These are phyloP conservation scores for Cladosporium sp. DNA, from an alignment of 2,329 filamentous ascomycete genomes.

Conservation along the genomic window DNA sequence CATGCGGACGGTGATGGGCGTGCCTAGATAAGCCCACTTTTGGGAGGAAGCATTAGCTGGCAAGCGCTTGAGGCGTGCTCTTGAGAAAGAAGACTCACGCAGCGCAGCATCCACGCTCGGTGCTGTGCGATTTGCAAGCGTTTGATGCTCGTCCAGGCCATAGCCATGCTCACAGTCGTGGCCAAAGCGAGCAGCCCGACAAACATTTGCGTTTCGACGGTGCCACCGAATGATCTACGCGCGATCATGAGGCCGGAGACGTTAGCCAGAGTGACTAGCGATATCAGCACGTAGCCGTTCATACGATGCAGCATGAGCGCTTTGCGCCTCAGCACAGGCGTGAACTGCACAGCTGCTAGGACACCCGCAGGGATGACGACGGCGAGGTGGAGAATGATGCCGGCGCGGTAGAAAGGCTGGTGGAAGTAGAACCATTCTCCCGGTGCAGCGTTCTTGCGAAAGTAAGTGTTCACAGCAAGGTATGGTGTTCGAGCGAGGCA, in stretches of 20 bases:
- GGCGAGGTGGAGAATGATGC: slow-evolving; percentile 47
- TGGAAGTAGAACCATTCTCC: slow-evolving; percentile 48
- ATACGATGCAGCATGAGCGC: slow-evolving; percentile 59
- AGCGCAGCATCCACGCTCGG: slow-evolving; percentile 63
- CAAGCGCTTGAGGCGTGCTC: background rate
- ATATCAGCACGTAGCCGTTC: slow-evolving; percentile 58
- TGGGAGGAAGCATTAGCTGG: background rate
- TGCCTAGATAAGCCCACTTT: slow-evolving; percentile 31
- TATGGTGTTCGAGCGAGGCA: slow-evolving; percentile 51
- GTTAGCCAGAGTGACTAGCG: slow-evolving; percentile 51
- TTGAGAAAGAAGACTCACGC: slow-evolving; percentile 27
- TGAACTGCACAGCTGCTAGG: slow-evolving; percentile 47
- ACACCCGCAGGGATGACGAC: slow-evolving; percentile 43
- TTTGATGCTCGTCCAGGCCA: slow-evolving; percentile 61
- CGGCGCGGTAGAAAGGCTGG: slow-evolving; percentile 38
- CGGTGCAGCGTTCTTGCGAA: slow-evolving; percentile 35
- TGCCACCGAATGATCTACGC: slow-evolving; percentile 57
- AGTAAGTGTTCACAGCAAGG: slow-evolving; percentile 46
- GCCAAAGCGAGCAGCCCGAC: slow-evolving; percentile 50
- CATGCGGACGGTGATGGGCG: slow-evolving; percentile 56
- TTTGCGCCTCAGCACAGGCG: slow-evolving; percentile 49
- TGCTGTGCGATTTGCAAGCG: slow-evolving; percentile 64
- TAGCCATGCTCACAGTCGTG: slow-evolving; percentile 46
- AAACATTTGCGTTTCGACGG: slow-evolving; percentile 51
- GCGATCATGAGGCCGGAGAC: slow-evolving; percentile 58